Evolutionary conservation across 768 basidiomycete genomes (phyloP), one percentile per base, ranked within the genome.

Genomic region (Lactarius psammicola): DNA sequence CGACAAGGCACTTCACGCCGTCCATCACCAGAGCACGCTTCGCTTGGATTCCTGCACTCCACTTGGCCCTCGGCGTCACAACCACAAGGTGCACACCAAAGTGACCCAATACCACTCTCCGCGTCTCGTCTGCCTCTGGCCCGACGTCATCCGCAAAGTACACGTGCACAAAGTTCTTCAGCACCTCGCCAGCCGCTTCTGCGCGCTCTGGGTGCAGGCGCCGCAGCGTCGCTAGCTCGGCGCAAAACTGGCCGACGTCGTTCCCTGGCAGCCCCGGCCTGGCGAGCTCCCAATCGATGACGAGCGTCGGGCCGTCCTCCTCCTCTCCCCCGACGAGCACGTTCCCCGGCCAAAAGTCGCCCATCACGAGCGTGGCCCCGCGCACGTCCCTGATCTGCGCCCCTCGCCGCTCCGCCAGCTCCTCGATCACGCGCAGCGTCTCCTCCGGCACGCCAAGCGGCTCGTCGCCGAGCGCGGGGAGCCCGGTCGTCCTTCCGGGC

Each of bases 321-420:
- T 71, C 71, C 56, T 74, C 74, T 13, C 80, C 71, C 13, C 69
- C 73, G n/a, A 88, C 69, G 66, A 88, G 76, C 55, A 89, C 68
- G 70, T 90, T 89, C 0, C 87, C 88, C 1, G 88, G 82, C 87
- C 88, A 90, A 69, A 89, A 86, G 72, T 90, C 89, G 0, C 89
- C 88, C 84, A 85, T 85, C n/a, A 75, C 76, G 64, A 76, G 56
- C 13, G 75, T 28, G 10, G 54, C 70, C 56, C 78, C 77, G 40
- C 71, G 63, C 33, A 72, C 72, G 30, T 72, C 72, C 30, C 65
- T 54, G 38, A 83, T 80, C n/a, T 68, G 74, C 28, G 70, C 56
- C 13, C 71, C 66, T 63, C 73, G 75, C 54, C 68, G 73, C 44
- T 73, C 68, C 10, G 74, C 77, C 31, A 82, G 36, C 56, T 69